Evolutionary conservation across 2,329 filamentous ascomycete genomes (phyloP).

Genomic region (Bipolaris zeicola): DNA sequence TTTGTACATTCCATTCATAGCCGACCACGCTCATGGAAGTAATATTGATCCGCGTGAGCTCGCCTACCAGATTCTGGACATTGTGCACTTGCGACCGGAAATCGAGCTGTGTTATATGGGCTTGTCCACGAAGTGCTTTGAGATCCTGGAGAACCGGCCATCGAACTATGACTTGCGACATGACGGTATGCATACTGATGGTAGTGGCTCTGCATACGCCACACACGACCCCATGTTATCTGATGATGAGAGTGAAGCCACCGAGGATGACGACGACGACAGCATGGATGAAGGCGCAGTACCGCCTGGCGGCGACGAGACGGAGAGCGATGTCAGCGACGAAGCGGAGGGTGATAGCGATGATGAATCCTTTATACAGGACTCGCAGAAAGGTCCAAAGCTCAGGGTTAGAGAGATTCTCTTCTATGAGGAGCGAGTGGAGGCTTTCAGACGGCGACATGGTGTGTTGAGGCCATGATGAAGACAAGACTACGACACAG

Average conservation of each 20-base stretch:
- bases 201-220: slow-evolving; percentile 28
- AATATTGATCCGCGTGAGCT: slow-evolving; percentile 69
- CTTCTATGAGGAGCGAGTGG: slow-evolving; percentile 79
- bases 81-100: slow-evolving; percentile 76
- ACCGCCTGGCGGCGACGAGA: slow-evolving; percentile 52
- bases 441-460: slow-evolving; percentile 78
- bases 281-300: slow-evolving; percentile 59
- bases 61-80: slow-evolving; percentile 77
- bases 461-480: slow-evolving; percentile 37
- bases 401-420: slow-evolving; percentile 77
- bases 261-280: slow-evolving; percentile 56
- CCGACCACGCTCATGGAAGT: slow-evolving; percentile 63
- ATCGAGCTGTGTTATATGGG: slow-evolving; percentile 79
- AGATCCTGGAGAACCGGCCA: slow-evolving; percentile 70
- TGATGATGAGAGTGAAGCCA: slow-evolving; percentile 48
- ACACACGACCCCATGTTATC: slow-evolving; percentile 41
- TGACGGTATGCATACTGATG: slow-evolving; percentile 36
- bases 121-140: slow-evolving; percentile 78
- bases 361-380: slow-evolving; percentile 59
- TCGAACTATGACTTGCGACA: slow-evolving; percentile 51
- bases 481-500: slow-evolving; percentile 3
- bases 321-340: slow-evolving; percentile 42
- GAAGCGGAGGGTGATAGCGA: slow-evolving; percentile 53
- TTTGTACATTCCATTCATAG: slow-evolving; percentile 71
- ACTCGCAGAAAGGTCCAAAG: slow-evolving; percentile 55